These are phyloP conservation scores for Kluyveromyces nonfermentans DNA, from an alignment of 805 yeast species.

Conservation along the genomic window DNA sequence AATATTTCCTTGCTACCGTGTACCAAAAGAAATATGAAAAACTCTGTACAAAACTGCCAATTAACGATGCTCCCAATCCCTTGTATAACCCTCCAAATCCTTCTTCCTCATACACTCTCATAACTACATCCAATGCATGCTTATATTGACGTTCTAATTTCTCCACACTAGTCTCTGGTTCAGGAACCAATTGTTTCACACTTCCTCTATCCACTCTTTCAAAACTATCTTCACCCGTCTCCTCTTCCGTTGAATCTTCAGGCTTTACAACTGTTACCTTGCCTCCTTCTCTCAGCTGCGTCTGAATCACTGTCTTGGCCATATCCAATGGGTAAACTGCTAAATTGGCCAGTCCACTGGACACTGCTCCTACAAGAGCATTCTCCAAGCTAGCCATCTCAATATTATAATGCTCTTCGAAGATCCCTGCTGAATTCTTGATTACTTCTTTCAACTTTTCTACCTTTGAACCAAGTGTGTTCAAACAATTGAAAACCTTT, in stretches of 20 bases:
- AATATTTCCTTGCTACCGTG: constrained; percentile 53
- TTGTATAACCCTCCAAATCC: constrained; percentile 65
- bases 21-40: constrained; percentile 87
- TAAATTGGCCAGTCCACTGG: constrained; percentile 71
- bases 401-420: background rate
- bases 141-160: constrained; percentile 33
- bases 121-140: constrained; percentile 53
- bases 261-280: background rate
- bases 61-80: constrained; percentile 57
- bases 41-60: constrained; percentile 68
- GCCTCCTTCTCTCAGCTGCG: constrained; percentile 36
- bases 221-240: background rate
- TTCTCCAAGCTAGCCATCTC: constrained; percentile 52
- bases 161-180: background rate
- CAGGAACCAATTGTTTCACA: constrained; percentile 12
- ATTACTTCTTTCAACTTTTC: constrained; percentile 1
- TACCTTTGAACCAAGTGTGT: background rate
- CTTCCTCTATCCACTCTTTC: background rate
- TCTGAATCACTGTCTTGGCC: constrained; percentile 67
- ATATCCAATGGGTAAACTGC: constrained; percentile 75
- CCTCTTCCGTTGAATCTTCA: constrained; percentile 4
- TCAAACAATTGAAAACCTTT: background rate
- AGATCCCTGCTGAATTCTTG: background rate
- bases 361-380: constrained; percentile 76
- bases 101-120: constrained; percentile 43